These are phyloP conservation scores for Mycena amicta DNA, from an alignment of 768 basidiomycete genomes.

Conservation along the genomic window DNA sequence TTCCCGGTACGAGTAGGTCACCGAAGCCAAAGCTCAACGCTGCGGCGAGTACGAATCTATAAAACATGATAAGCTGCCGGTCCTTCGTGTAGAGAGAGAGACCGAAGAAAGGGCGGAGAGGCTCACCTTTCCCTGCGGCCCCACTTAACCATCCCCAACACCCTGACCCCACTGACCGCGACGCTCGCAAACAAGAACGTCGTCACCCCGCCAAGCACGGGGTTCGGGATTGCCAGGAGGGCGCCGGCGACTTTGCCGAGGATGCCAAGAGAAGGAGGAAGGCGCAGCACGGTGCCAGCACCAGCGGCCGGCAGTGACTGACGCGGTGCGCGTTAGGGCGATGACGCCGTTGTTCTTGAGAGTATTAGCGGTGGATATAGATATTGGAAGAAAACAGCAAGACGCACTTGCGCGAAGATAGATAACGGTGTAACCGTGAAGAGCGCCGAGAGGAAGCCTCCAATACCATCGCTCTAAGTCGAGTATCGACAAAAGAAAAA, in stretches of 20 bases:
- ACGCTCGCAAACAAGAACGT: slow-evolving; percentile 86
- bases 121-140: slow-evolving; percentile 66
- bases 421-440: slow-evolving; percentile 83
- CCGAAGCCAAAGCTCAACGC: slow-evolving; percentile 73
- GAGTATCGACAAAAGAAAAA: slow-evolving; percentile 47
- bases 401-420: slow-evolving; percentile 74
- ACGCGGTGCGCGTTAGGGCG: slow-evolving; percentile 83
- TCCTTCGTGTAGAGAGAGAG: no score
- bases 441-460: slow-evolving; percentile 76
- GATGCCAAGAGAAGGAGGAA: slow-evolving; percentile 83
- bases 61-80: no score
- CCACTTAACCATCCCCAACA: slow-evolving; percentile 63
- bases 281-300: slow-evolving; percentile 76
- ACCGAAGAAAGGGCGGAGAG: no score
- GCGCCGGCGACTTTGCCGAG: slow-evolving; percentile 83
- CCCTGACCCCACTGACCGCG: slow-evolving; percentile 67
- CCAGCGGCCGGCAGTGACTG: slow-evolving; percentile 75
- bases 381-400: slow-evolving; percentile 22
- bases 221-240: slow-evolving; percentile 82
- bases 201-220: slow-evolving; percentile 84
- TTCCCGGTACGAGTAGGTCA: slow-evolving; percentile 63
- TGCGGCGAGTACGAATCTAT: slow-evolving; percentile 70
- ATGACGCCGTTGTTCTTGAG: slow-evolving; percentile 79
- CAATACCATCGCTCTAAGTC: slow-evolving; percentile 76
- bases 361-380: neutral